These are phyloP conservation scores for Dicorynia guianensis DNA, from an alignment of 306 rosid species.

Conservation along the genomic window DNA sequence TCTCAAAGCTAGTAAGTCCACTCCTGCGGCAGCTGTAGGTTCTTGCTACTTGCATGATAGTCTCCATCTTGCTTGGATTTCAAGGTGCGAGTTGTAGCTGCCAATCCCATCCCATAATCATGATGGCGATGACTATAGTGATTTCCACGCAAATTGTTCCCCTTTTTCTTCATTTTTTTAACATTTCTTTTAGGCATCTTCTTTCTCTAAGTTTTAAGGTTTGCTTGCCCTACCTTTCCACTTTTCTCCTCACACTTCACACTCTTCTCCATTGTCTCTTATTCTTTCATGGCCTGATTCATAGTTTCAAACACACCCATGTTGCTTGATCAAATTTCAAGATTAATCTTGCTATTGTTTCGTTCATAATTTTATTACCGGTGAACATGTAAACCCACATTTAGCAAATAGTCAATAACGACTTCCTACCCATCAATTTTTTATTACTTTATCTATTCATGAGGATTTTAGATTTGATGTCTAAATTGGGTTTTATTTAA, in stretches of 20 bases:
- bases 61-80: no score
- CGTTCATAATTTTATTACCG: background rate
- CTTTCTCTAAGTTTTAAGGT: background rate
- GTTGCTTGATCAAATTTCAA: background rate
- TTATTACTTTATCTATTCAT: background rate
- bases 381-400: background rate
- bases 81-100: background rate
- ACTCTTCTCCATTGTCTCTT: background rate
- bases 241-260: background rate
- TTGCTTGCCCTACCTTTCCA: background rate
- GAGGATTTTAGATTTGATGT: background rate
- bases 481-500: background rate
- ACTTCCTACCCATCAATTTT: background rate
- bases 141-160: constrained; percentile 42
- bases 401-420: constrained; percentile 7
- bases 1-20: no score
- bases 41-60: background rate
- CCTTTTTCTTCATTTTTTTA: background rate
- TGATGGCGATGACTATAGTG: constrained; percentile 51
- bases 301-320: background rate
- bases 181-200: background rate
- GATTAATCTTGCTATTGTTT: background rate
- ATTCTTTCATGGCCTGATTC: background rate
- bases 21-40: background rate
- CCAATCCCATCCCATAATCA: constrained; percentile 12